Percentiles rank a stretch among this genome's conserved stretches.
Evolutionary conservation across 805 yeast species (phyloP).

Genomic region (Saturnispora kantuleensis): DNA sequence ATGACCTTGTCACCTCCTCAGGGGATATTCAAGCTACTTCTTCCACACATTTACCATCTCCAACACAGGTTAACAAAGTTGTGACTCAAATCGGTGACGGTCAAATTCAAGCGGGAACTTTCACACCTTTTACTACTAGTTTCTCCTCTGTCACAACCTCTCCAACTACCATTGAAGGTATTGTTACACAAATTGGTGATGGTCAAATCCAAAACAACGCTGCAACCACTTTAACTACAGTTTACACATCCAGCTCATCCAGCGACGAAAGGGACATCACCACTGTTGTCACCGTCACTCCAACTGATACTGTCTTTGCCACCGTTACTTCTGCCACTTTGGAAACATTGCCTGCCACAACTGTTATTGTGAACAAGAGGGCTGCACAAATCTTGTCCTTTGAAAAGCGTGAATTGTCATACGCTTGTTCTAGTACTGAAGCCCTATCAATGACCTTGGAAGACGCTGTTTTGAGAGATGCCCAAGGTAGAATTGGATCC

Average conservation of each 20-base stretch:
- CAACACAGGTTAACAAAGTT: conserved; percentile 7
- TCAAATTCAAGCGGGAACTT: conserved; percentile 25
- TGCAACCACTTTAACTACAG: conserved; percentile 12
- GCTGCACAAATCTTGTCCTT: conserved; percentile 11
- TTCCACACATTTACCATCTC: conserved; percentile 17
- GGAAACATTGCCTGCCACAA: conserved; percentile 14
- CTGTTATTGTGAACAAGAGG: conserved; percentile 21
- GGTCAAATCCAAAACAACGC: background rate
- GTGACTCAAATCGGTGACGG: conserved; percentile 42
- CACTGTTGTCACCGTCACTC: conserved; percentile 21
- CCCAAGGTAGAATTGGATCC: conserved; percentile 60
- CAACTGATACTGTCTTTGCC: conserved; percentile 23
- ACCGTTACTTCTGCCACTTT: conserved; percentile 20
- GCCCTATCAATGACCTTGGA: conserved; percentile 49
- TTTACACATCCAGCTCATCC: conserved; percentile 18
- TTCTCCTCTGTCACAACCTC: conserved; percentile 18
- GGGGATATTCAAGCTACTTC: conserved; percentile 35
- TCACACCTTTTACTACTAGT: background rate
- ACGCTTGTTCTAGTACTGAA: conserved; percentile 37
- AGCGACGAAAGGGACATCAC: conserved; percentile 14
- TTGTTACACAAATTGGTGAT: conserved; percentile 38
- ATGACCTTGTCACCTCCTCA: conserved; percentile 30
- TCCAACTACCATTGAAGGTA: conserved; percentile 7
- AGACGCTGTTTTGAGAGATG: conserved; percentile 43
- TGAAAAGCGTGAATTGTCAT: conserved; percentile 17